Base-by-base conservation (phyloP, 805 yeast genomes). In the Limtongia smithiae region DNA sequence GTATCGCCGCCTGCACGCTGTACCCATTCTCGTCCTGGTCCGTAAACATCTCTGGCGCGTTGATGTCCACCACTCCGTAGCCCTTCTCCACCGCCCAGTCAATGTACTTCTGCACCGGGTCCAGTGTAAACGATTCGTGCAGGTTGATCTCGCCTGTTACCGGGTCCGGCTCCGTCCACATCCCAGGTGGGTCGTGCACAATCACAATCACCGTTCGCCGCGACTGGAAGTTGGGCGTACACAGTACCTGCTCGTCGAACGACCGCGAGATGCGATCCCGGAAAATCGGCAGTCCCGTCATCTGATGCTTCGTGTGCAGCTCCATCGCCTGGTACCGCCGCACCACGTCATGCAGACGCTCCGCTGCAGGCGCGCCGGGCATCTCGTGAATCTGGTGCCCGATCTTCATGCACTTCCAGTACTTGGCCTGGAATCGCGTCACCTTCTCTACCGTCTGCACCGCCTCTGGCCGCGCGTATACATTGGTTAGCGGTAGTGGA, bases 171-270 rank as follows among this genome's bases (percentile, higher is more conserved):
- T 82, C 80, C 1, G 94, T 95, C 95, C 96, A 89, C 5, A 93
- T 76, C 51, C 88, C 90, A 5, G 96, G 86, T 2, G 97, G 87
- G 62, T 90, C 97, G 66, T 90, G 97, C 17, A 90, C 79, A 5
- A 86, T 65, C 7, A 91, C 70, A 8, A 89, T 69, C 4, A 90
- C 67, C 5, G 83, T 78, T n/a, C 79, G 76, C 33, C 81, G 70
- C 7, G 54, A 41, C 11, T 78, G 76, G 22, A 90, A 76, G 47
- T 79, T 76, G 9, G 87, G 82, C 12, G 90, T 77, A n/a, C 90
- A 82, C 40, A 87, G 63, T 11, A 83, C 79, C 59, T 78, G 82
- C 64, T 78, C 85, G 47, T 77, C 85, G 60, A 74, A 71, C 31
- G 77, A 78, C 4, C 72, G 58, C 1, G 84, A 79, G 3, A 66